Percentiles rank a stretch among this genome's conserved stretches.
Evolutionary conservation across 2,329 filamentous ascomycete genomes (phyloP).

Genomic region (Fusarium odoratissimum): DNA sequence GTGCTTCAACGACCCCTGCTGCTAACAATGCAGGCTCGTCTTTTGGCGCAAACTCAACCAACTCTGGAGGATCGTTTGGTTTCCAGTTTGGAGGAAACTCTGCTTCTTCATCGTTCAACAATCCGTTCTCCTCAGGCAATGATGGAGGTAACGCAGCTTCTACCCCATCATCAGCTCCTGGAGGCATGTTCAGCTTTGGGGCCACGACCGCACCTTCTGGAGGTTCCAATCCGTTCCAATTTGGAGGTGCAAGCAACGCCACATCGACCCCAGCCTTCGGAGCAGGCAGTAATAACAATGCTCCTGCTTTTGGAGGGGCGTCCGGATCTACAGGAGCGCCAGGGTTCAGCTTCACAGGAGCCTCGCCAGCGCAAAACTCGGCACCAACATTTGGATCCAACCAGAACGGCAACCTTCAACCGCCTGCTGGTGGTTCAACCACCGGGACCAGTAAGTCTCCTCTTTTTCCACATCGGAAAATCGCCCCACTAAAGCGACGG

Average conservation of each 20-base stretch:
- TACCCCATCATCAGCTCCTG: constrained; percentile 35
- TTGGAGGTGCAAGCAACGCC: constrained; percentile 48
- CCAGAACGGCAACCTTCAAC: constrained; percentile 54
- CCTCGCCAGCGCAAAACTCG: constrained; percentile 46
- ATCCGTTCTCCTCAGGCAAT: constrained; percentile 53
- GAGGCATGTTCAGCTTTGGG: constrained; percentile 55
- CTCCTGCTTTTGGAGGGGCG: constrained; percentile 49
- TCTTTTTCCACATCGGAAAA: constrained; percentile 56
- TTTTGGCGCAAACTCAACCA: constrained; percentile 52
- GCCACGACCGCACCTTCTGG: constrained; percentile 45
- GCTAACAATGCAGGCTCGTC: constrained; percentile 44
- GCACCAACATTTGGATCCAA: constrained; percentile 51
- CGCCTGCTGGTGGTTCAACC: constrained; percentile 57
- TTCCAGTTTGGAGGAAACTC: constrained; percentile 50
- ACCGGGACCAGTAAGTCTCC: constrained; percentile 61
- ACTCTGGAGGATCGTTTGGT: constrained; percentile 41
- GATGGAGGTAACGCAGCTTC: constrained; percentile 41
- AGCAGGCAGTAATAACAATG: constrained; percentile 37
- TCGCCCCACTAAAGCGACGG: constrained; percentile 60
- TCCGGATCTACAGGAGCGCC: constrained; percentile 48
- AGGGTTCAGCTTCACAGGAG: constrained; percentile 55
- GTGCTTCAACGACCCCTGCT: constrained; percentile 40
- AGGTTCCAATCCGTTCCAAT: constrained; percentile 51
- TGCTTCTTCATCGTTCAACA: constrained; percentile 50
- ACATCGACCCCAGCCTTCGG: constrained; percentile 46